These are phyloP conservation scores for Leishmania tropica DNA, from an alignment of 208 protist species.

Conservation along the genomic window DNA sequence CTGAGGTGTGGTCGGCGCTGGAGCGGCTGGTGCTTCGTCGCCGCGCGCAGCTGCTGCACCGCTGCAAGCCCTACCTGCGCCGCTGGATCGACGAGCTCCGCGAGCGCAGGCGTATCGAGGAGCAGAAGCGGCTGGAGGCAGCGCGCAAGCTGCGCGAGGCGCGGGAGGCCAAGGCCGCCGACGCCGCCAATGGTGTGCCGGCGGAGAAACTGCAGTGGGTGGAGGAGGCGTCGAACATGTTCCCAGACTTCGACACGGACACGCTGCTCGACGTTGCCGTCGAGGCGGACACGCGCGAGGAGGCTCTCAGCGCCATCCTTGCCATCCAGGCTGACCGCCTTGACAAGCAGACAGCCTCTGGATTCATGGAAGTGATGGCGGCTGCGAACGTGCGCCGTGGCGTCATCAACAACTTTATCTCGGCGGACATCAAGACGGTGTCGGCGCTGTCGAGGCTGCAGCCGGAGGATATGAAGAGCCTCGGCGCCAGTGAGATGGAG, in stretches of 20 bases:
- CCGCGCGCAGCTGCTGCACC: conserved; percentile 57
- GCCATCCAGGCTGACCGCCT: conserved; percentile 72
- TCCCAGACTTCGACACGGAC: conserved; percentile 60
- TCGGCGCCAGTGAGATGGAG: conserved; percentile 71
- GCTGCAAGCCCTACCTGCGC: conserved; percentile 68
- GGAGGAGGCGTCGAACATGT: conserved; percentile 62
- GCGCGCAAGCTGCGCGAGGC: conserved; percentile 50
- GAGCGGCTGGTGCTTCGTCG: conserved; percentile 81
- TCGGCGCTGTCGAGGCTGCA: conserved; percentile 54
- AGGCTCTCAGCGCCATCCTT: conserved; percentile 50
- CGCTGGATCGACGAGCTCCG: conserved; percentile 68
- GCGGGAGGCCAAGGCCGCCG: conserved; percentile 55
- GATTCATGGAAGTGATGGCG: conserved; percentile 67
- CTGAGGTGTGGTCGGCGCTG: conserved; percentile 82
- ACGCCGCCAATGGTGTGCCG: conserved; percentile 42
- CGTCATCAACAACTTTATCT: conserved; percentile 55
- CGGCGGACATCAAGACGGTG: conserved; percentile 62
- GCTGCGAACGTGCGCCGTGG: conserved; percentile 49
- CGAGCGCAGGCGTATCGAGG: conserved; percentile 69
- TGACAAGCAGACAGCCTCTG: conserved; percentile 44
- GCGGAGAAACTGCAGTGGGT: conserved; percentile 55
- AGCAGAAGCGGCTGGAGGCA: conserved; percentile 60
- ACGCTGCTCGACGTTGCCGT: conserved; percentile 67
- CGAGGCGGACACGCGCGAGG: conserved; percentile 50
- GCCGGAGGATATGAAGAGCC: conserved; percentile 52